A percentile compares a stretch with the other conserved stretches of the same genome.
These are phyloP conservation scores for Lodderomyces margitis DNA, from an alignment of 1,139 yeast species.

Conservation along the genomic window DNA sequence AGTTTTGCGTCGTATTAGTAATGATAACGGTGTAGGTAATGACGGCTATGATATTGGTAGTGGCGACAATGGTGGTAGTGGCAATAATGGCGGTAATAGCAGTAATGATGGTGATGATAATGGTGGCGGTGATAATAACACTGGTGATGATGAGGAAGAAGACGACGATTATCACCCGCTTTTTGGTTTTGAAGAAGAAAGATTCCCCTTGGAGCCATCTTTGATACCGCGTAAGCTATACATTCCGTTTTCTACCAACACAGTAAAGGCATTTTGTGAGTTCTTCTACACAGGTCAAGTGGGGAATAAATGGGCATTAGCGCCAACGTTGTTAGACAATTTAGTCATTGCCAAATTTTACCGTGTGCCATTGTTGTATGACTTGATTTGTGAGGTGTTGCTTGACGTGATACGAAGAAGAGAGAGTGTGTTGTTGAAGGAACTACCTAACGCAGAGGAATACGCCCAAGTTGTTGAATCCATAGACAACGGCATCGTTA, in stretches of 20 bases:
- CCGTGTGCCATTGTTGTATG: conserved; percentile 66
- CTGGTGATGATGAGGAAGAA: conserved; percentile 1
- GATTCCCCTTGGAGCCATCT: conserved; percentile 52
- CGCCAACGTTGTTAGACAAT: conserved; percentile 66
- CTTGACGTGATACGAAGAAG: conserved; percentile 68
- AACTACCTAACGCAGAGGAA: conserved; percentile 47
- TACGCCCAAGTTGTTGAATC: conserved; percentile 75
- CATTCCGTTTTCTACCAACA: conserved; percentile 60
- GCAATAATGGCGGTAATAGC: neutral
- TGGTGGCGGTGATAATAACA: neutral
- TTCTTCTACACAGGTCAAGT: conserved; percentile 77
- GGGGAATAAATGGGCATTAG: conserved; percentile 66
- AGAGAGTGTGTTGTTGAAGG: conserved; percentile 34
- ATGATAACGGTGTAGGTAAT: too few relatives aligned
- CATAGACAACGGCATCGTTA: conserved; percentile 62
- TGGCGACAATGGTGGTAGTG: too few relatives aligned
- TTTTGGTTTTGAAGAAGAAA: conserved; percentile 26
- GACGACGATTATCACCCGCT: neutral
- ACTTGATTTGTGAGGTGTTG: conserved; percentile 63
- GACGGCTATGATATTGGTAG: too few relatives aligned
- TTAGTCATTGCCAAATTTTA: conserved; percentile 61
- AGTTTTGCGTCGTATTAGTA: conserved; percentile 38
- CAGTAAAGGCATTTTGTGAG: conserved; percentile 67
- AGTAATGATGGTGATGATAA: neutral
- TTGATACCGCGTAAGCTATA: conserved; percentile 65